Conservation (phyloP, 2,329 filamentous ascomycete genomes). For the Venturia effusa region DNA sequence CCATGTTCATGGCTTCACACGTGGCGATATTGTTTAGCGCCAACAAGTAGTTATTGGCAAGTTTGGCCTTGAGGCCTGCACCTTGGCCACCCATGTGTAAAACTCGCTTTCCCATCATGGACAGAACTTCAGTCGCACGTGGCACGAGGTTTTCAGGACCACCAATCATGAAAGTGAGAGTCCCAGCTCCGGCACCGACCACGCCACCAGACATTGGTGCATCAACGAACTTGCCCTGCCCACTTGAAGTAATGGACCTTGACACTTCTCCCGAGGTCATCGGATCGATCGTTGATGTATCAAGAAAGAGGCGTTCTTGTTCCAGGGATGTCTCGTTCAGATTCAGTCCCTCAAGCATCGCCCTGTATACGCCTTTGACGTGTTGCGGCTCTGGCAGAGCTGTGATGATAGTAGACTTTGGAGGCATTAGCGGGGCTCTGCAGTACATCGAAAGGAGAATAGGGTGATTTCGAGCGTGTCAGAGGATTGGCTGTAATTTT, state of each 20-base stretch:
- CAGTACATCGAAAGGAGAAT: background rate
- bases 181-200: constrained; percentile 77
- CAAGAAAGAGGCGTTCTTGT: constrained; percentile 71
- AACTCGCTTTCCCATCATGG: constrained; percentile 76
- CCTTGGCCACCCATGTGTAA: constrained; percentile 79
- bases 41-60: constrained; percentile 95
- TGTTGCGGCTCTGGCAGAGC: constrained; percentile 83
- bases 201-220: constrained; percentile 96
- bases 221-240: constrained; percentile 73
- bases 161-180: constrained; percentile 93
- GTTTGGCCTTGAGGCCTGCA: constrained; percentile 77
- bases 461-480: constrained; percentile 20
- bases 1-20: constrained; percentile 56
- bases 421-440: constrained; percentile 10
- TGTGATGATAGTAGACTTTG: constrained; percentile 74
- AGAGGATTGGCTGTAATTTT: constrained; percentile 66
- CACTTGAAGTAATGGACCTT: constrained; percentile 52
- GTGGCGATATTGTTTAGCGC: constrained; percentile 81
- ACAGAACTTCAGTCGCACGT: constrained; percentile 56
- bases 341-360: constrained; percentile 54
- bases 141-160: constrained; percentile 50
- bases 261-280: constrained; percentile 72
- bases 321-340: constrained; percentile 38
- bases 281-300: constrained; percentile 94
- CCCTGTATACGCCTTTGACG: constrained; percentile 69